Base-by-base conservation (phyloP, 2,329 filamentous ascomycete genomes). In the Lachnellula suecica region DNA sequence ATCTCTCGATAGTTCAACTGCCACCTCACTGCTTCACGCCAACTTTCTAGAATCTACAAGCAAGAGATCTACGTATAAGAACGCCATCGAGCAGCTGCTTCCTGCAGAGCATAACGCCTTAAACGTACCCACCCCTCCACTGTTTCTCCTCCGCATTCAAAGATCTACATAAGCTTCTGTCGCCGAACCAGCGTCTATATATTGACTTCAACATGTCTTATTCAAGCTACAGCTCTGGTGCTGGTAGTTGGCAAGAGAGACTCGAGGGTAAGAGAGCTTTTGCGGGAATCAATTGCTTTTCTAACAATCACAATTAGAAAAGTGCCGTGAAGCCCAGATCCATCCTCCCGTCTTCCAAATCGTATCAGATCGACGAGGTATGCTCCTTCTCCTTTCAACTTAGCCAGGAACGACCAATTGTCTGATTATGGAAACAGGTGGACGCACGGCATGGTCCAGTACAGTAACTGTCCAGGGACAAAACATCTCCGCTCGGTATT, bases 391-490 rank as follows among this genome's bases (percentile, higher is more conserved):
- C 49, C 29, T 23, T 25, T 23, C 34, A 41, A 13, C 23, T 15
- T 15, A n/a, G 44, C 41, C 54, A 13, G n/a, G 42, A 25, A 23
- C 22, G 17, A 25, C 37, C 53, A 70, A 68, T 68, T 59, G 50
- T 53, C 59, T 61, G 54, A 62, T 53, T 47, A 47, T 49, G 46
- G 45, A 45, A 31, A 49, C 22, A 94, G 91, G 91, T 62, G 91
- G 91, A 60, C 88, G 91, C 63, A 96, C 91, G 53, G 91, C 91
- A 52, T 96, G 91, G 91, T 93, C 90, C 52, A 88, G 87, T 74
- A 81, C 80, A 53, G 90, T 96, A 53, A 83, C 78, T n/a, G 81
- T 96, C 52, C 77, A 82, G 62, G 85, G 85, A 49, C 73, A 79
- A 46, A 78, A 74, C 43, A 79, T 89, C 63, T 68, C 79, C n/a